Conservation (phyloP, 2,329 filamentous ascomycete species). For the Cordyceps sp. region DNA sequence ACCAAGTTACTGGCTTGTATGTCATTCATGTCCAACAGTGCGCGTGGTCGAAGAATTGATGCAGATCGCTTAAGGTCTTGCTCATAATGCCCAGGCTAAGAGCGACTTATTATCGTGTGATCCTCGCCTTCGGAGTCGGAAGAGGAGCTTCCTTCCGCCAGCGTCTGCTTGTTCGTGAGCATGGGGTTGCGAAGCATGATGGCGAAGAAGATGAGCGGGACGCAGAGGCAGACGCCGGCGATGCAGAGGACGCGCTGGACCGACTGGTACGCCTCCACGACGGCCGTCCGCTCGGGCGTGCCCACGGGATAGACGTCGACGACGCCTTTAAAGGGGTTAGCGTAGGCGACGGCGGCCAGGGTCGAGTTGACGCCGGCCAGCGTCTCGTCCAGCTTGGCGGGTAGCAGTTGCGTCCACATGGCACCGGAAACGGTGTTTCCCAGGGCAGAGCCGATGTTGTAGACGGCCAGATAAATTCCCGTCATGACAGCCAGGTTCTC, state of each 20-base stretch:
- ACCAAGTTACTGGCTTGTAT: too few relatives aligned
- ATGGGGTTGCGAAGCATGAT: constrained; percentile 25
- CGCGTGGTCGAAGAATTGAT: too few relatives aligned
- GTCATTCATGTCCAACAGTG: too few relatives aligned
- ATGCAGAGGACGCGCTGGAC: constrained; percentile 29
- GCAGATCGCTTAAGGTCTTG: too few relatives aligned
- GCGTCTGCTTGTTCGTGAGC: constrained; percentile 26
- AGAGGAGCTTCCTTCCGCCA: constrained; percentile 16
- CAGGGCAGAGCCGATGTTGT: constrained; percentile 23
- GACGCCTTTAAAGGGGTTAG: constrained; percentile 18
- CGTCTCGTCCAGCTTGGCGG: constrained; percentile 12
- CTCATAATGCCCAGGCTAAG: too few relatives aligned
- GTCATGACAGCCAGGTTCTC: constrained; percentile 22
- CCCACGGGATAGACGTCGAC: constrained; percentile 20
- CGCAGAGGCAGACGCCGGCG: constrained; percentile 29
- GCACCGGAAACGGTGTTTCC: constrained; percentile 22
- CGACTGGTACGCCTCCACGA: constrained; percentile 27
- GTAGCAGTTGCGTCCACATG: constrained; percentile 24
- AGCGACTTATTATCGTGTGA: too few relatives aligned
- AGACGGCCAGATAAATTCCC: constrained; percentile 21
- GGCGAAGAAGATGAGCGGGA: constrained; percentile 29
- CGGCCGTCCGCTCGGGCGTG: constrained; percentile 23
- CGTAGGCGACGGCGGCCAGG: constrained; percentile 18
- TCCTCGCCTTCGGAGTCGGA: too few relatives aligned
- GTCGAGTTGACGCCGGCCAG: constrained; percentile 16